These are phyloP conservation scores for Raffaelea deltoideospora DNA, from an alignment of 2,329 filamentous ascomycete species.

Conservation along the genomic window DNA sequence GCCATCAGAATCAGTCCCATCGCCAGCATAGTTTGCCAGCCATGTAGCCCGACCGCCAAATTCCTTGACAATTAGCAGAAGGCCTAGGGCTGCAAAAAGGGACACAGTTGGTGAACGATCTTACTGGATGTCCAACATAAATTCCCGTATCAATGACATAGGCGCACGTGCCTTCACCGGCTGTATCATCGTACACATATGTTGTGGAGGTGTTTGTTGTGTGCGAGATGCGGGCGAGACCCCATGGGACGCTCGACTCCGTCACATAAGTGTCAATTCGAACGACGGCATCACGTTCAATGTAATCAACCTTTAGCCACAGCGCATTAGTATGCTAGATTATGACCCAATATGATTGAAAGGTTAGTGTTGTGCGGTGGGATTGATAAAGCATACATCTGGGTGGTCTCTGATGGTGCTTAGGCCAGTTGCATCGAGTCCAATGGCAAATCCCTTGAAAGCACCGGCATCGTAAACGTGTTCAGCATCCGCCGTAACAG, in stretches of 20 bases:
- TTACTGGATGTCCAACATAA: conserved; percentile 20
- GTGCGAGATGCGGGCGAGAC: conserved; percentile 14
- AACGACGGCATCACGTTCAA: conserved; percentile 16
- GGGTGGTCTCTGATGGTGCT: conserved; percentile 10
- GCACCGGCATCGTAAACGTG: conserved; percentile 12
- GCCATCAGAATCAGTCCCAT: conserved; percentile 21
- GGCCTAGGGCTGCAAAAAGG: not conserved
- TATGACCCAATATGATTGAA: too few species aligned
- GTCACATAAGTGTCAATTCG: conserved; percentile 14
- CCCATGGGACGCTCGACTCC: conserved; percentile 14
- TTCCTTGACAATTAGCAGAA: conserved; percentile 8
- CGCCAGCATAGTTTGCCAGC: conserved; percentile 21
- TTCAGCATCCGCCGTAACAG: conserved; percentile 9
- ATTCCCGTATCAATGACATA: conserved; percentile 34
- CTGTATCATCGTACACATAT: conserved; percentile 16
- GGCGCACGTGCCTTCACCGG: conserved; percentile 16
- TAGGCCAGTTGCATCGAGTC: conserved; percentile 11
- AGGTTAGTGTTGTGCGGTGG: too few species aligned
- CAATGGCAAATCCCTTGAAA: conserved; percentile 16
- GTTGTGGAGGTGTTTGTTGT: conserved; percentile 9
- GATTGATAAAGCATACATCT: conserved; percentile 11
- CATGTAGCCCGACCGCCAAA: conserved; percentile 27
- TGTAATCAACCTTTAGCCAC: conserved; percentile 17
- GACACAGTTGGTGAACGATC: too few species aligned
- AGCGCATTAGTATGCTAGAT: conserved; percentile 2